Percentiles rank a stretch among this genome's conserved stretches.
Evolutionary conservation across 2,329 filamentous ascomycete species (phyloP).

Genomic region (Mycogone perniciosa): DNA sequence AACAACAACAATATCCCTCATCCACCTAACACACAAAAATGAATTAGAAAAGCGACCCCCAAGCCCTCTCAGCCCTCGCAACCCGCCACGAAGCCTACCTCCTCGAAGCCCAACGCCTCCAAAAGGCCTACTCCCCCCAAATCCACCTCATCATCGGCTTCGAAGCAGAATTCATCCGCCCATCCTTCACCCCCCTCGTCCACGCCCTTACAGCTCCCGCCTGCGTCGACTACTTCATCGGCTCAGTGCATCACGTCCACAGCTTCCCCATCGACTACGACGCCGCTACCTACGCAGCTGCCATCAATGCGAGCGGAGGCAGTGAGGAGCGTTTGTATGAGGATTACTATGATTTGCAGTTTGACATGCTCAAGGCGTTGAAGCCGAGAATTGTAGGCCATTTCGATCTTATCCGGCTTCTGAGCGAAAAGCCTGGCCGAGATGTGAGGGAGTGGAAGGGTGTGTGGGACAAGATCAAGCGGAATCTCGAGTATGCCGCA

Average conservation of each 20-base stretch:
- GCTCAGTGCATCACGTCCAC: constrained; percentile 85
- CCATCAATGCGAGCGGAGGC: constrained; percentile 34
- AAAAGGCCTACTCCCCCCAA: constrained; percentile 58
- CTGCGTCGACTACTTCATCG: constrained; percentile 81
- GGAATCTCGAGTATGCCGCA: constrained; percentile 67
- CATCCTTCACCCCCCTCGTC: constrained; percentile 54
- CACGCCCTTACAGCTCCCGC: constrained; percentile 56
- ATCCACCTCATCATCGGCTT: constrained; percentile 85
- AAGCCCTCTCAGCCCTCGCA: constrained; percentile 42
- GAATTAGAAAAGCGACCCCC: constrained; percentile 38
- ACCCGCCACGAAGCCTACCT: constrained; percentile 66
- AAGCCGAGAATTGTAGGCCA: constrained; percentile 79
- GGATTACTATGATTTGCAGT: constrained; percentile 84
- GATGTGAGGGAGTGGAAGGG: constrained; percentile 51
- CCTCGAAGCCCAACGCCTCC: constrained; percentile 66
- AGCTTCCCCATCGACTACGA: constrained; percentile 88
- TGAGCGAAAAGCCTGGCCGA: constrained; percentile 62
- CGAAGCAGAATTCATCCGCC: constrained; percentile 87
- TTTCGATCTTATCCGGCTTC: constrained; percentile 83
- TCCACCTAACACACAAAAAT: constrained; percentile 1
- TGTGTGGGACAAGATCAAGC: constrained; percentile 67
- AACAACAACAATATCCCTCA: neutral
- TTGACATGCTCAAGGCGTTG: constrained; percentile 68
- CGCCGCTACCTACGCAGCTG: constrained; percentile 52
- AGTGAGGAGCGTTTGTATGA: constrained; percentile 68